Base-by-base conservation (phyloP, 371 early-diverging fungal species). In the Fennellomyces sp. region DNA sequence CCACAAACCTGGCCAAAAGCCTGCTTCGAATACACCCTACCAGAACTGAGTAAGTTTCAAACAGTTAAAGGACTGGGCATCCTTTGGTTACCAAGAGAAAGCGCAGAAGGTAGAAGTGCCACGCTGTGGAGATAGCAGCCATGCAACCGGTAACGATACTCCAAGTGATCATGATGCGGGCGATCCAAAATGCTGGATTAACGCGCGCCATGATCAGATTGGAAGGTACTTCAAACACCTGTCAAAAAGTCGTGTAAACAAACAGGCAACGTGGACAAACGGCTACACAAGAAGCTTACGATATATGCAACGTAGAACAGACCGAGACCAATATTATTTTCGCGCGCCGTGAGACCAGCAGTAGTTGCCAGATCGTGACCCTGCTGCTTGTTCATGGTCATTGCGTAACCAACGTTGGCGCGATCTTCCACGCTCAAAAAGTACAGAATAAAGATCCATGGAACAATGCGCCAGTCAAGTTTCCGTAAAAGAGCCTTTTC, bases 81-180 rank as follows among this genome's bases (percentile, higher is more conserved):
- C n/a, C n/a, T n/a, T n/a, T n/a, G n/a, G n/a, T 53, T 66, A 73
- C 73, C 61, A 80, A 52, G n/a, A 80, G 57, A 23, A 80, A 71
- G 15, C 81, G 72, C 13, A 80, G 60, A 1, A 80, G 58, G 56
- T 80, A 80, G 36, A 80, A 80, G 66, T 75, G 75, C 81, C 81
- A 80, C 17, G 77, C 66, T 21, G 52, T 47, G 3, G 75, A 68
- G 45, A 80, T 77, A 19, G 78, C 73, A 12, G 78, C 74, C 77
- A 80, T 75, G 33, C 75, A 80, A 10, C 72, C 69, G 2, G 76
- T 75, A 13, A 80, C 78, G 30, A 80, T 70, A 51, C 77, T 72
- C 81, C 81, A 80, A 12, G 76, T 80, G 23, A 77, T 72, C 78
- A 80, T 80, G 51, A 80, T 80, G 29, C 81, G 70, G 13, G 78